Percentiles rank a stretch among this genome's conserved stretches.
phyloP scores from a whole-genome alignment of 225 moss, liverwort and hornwort genomes.

The Marchantia paleacea region DNA sequence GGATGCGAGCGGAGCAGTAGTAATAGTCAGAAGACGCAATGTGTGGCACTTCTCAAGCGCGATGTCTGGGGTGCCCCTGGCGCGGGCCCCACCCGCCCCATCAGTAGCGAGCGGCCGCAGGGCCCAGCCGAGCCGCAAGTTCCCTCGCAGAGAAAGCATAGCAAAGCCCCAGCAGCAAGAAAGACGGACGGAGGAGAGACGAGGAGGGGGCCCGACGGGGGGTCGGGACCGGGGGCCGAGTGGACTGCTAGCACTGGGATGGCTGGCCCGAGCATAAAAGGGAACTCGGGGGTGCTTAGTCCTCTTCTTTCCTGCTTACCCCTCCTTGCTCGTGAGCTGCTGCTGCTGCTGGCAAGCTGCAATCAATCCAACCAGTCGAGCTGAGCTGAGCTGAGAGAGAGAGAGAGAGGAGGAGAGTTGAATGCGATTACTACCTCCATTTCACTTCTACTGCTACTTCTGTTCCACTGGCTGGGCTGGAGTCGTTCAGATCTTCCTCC shows the following conservation, averaged over 20 bases:
- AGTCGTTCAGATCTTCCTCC: not conserved
- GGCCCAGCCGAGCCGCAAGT: not conserved
- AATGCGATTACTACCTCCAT: not conserved
- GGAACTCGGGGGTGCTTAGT: not conserved
- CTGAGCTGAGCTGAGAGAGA: not conserved
- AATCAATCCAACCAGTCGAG: not conserved
- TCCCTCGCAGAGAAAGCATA: not conserved
- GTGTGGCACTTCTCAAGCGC: slow-evolving; percentile 7
- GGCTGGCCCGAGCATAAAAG: not conserved
- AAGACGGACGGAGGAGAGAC: not conserved
- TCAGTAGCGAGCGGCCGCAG: too few relatives aligned
- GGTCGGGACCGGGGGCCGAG: not conserved
- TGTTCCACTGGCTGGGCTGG: not conserved
- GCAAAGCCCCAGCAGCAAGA: not conserved
- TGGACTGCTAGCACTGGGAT: not conserved
- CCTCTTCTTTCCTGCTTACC: slow-evolving; percentile 4
- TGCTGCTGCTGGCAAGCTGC: not conserved
- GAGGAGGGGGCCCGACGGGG: not conserved
- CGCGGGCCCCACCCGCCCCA: not conserved
- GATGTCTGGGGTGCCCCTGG: not conserved
- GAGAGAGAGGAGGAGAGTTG: not conserved
- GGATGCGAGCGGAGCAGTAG: not conserved
- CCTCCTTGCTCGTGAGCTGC: not conserved
- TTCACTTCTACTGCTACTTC: not conserved
- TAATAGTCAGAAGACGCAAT: not conserved